Percentiles rank a stretch among this genome's conserved stretches.
Evolutionary conservation across 495 filamentous ascomycete species (phyloP).

Genomic region (Annulohypoxylon nitens): DNA sequence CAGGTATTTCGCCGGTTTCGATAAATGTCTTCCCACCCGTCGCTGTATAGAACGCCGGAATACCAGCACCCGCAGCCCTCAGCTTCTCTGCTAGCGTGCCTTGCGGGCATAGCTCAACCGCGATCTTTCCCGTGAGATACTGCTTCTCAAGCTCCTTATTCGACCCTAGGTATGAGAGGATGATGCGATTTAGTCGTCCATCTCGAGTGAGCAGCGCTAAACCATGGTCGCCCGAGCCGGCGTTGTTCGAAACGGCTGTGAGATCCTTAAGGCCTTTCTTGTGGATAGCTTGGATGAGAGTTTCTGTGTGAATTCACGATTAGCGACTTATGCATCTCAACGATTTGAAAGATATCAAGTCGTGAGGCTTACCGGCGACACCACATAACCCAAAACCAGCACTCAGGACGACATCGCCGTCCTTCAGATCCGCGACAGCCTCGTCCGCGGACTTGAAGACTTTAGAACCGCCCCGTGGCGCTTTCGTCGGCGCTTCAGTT

Average conservation of each 20-base stretch:
- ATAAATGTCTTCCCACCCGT: slow-evolving; percentile 72
- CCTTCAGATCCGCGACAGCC: slow-evolving; percentile 70
- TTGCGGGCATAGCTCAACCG: slow-evolving; percentile 74
- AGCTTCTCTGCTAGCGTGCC: slow-evolving; percentile 74
- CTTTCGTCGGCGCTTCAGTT: slow-evolving; percentile 43
- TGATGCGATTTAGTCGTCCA: slow-evolving; percentile 70
- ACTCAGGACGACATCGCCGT: slow-evolving; percentile 69
- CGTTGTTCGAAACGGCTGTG: slow-evolving; percentile 76
- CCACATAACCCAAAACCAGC: slow-evolving; percentile 74
- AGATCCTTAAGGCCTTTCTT: slow-evolving; percentile 64
- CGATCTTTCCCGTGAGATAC: slow-evolving; percentile 71
- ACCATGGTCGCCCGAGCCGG: slow-evolving; percentile 68
- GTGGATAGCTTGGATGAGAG: slow-evolving; percentile 64
- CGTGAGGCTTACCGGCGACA: slow-evolving; percentile 62
- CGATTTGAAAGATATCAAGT: background rate
- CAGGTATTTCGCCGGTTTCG: slow-evolving; percentile 71
- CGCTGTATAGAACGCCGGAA: slow-evolving; percentile 76
- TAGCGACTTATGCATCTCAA: background rate
- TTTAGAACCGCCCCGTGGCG: slow-evolving; percentile 62
- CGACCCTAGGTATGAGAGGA: slow-evolving; percentile 71
- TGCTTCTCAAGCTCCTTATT: slow-evolving; percentile 75
- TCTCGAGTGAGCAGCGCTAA: slow-evolving; percentile 65
- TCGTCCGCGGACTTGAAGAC: slow-evolving; percentile 69
- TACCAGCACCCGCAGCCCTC: slow-evolving; percentile 73
- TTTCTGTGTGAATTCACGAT: slow-evolving; percentile 50